phyloP scores from a whole-genome alignment of 2,329 filamentous ascomycete genomes.

The Alternaria triticina region DNA sequence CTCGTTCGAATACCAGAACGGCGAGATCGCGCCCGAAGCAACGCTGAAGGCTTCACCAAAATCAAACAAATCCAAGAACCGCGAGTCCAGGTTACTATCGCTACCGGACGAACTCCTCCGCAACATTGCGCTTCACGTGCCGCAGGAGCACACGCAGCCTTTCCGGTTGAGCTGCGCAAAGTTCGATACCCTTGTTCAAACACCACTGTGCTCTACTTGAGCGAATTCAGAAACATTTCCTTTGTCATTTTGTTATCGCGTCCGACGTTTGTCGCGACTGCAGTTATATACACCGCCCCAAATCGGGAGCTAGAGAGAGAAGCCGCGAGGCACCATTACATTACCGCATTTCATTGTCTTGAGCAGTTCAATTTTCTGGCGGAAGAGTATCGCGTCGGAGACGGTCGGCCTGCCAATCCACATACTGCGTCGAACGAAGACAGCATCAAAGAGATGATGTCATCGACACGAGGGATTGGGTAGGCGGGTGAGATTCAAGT shows the following conservation, averaged over 20 bases:
- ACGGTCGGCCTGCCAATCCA: background rate
- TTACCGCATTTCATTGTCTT: background rate
- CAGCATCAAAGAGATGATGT: background rate
- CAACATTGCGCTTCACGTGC: background rate
- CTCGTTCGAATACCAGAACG: background rate
- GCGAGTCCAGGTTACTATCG: background rate
- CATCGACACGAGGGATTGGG: background rate
- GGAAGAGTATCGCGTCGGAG: background rate
- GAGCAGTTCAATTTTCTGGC: background rate
- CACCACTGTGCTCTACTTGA: background rate
- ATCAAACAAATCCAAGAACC: background rate
- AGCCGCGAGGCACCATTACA: background rate
- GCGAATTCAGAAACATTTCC: background rate
- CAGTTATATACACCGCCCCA: background rate
- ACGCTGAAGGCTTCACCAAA: background rate
- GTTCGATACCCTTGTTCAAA: background rate
- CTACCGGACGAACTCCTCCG: background rate
- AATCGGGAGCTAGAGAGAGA: background rate
- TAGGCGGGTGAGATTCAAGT: accelerated
- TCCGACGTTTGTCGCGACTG: background rate
- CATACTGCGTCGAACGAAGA: background rate
- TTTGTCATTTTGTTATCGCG: background rate
- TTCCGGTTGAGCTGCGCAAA: conserved; percentile 2
- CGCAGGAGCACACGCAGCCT: background rate
- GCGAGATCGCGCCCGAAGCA: background rate